Evolutionary conservation across 257 asterid species (phyloP).

Genomic region (Coffea eugenioides): DNA sequence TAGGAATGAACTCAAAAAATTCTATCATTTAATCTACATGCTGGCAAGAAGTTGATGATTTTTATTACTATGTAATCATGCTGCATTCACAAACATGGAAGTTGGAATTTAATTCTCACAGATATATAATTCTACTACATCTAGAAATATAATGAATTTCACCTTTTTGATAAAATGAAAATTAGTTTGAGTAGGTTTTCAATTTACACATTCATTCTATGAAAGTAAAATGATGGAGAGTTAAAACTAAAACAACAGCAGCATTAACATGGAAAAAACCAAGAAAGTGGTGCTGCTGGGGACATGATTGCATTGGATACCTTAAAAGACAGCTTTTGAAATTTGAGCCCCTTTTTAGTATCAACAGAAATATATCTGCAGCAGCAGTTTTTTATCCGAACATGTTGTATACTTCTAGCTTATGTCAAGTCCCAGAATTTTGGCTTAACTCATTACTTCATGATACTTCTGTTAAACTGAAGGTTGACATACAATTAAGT

Average conservation of each 20-base stretch:
- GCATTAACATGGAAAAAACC: neutral
- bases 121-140: neutral
- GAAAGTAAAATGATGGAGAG: neutral
- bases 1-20: neutral
- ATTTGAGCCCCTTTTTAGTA: neutral
- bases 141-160: neutral
- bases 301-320: neutral
- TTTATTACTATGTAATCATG: neutral
- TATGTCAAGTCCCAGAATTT: neutral
- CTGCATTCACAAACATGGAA: neutral
- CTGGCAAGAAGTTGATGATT: neutral
- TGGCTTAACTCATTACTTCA: neutral
- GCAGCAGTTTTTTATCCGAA: too few relatives aligned
- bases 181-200: neutral
- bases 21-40: constrained; percentile 1
- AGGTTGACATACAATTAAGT: neutral
- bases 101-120: neutral
- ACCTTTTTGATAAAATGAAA: neutral
- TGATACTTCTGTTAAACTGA: neutral
- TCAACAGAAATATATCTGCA: neutral
- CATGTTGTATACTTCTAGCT: neutral
- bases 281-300: neutral
- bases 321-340: neutral
- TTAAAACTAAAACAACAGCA: neutral
- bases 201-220: neutral